Conservation (phyloP, 495 filamentous ascomycete genomes). For the Darksidea phi region DNA sequence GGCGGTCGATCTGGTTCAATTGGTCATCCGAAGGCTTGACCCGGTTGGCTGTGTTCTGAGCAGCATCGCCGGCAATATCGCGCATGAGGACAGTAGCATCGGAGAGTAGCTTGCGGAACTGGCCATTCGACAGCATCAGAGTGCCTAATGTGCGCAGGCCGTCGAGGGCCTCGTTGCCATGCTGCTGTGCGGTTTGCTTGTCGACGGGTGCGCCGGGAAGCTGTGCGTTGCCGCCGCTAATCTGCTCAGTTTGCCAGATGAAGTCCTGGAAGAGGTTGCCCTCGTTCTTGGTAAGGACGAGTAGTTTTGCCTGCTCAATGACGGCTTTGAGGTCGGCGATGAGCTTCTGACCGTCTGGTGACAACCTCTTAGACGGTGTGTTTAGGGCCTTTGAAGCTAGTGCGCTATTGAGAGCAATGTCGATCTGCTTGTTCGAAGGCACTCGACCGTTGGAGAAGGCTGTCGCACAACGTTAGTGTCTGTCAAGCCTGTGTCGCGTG, state of each 20-base stretch:
- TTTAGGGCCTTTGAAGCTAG: constrained; percentile 64
- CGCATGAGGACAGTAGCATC: constrained; percentile 81
- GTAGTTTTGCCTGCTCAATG: constrained; percentile 80
- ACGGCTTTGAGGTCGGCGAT: constrained; percentile 77
- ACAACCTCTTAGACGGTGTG: constrained; percentile 75
- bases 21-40: constrained; percentile 79
- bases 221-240: constrained; percentile 58
- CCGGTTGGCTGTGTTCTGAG: constrained; percentile 72
- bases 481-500: neutral
- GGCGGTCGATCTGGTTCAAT: constrained; percentile 71
- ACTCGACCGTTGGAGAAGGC: constrained; percentile 89
- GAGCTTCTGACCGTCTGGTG: constrained; percentile 72
- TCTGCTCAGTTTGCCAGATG: constrained; percentile 84
- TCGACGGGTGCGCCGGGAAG: constrained; percentile 65
- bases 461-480: constrained; percentile 35
- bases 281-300: constrained; percentile 93
- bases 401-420: constrained; percentile 85
- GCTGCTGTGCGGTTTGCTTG: constrained; percentile 73
- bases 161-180: constrained; percentile 75
- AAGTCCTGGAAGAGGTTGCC: constrained; percentile 94
- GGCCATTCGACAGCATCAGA: constrained; percentile 89
- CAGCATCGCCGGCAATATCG: constrained; percentile 88
- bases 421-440: constrained; percentile 82
- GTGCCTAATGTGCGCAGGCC: constrained; percentile 88
- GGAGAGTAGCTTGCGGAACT: constrained; percentile 89